Evolutionary conservation across 768 basidiomycete species (phyloP).

Genomic region (Inosperma sp.): DNA sequence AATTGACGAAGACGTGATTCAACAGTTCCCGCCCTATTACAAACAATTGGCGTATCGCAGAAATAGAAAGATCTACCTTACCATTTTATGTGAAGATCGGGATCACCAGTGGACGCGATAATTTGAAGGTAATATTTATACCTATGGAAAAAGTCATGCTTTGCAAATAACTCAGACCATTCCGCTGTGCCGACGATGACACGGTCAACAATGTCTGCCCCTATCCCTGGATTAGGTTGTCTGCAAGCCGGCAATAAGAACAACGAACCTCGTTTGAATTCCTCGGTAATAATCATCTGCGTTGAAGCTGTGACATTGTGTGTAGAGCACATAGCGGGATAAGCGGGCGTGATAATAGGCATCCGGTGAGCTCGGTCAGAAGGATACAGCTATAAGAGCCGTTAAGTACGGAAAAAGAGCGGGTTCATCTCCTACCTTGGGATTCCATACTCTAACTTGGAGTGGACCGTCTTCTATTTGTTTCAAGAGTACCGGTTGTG

Average conservation of each 20-base stretch:
- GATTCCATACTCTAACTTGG: conserved; percentile 97
- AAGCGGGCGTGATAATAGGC: conserved; percentile 99
- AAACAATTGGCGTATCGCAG: conserved; percentile 4
- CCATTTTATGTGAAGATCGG: conserved; percentile 93
- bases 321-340: conserved; percentile 98
- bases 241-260: neutral
- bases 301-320: conserved; percentile 97
- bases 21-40: conserved; percentile 80
- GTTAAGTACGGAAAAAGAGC: neutral
- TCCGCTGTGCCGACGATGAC: conserved; percentile 77
- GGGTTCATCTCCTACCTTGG: conserved; percentile 54
- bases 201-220: conserved; percentile 89
- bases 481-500: conserved; percentile 94
- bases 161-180: conserved; percentile 93
- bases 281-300: conserved; percentile 92
- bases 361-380: conserved; percentile 92
- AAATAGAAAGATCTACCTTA: conserved; percentile 32
- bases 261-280: conserved; percentile 80
- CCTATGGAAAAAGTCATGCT: conserved; percentile 96
- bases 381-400: conserved; percentile 68
- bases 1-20: conserved; percentile 94
- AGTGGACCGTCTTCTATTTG: conserved; percentile 94
- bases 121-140: conserved; percentile 97
- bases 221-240: conserved; percentile 37
- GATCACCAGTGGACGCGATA: conserved; percentile 80